Percentiles rank a stretch among this genome's conserved stretches.
These are phyloP conservation scores for Ophiocordyceps polyrhachis-furcata DNA, from an alignment of 2,329 filamentous ascomycete genomes.

Conservation along the genomic window DNA sequence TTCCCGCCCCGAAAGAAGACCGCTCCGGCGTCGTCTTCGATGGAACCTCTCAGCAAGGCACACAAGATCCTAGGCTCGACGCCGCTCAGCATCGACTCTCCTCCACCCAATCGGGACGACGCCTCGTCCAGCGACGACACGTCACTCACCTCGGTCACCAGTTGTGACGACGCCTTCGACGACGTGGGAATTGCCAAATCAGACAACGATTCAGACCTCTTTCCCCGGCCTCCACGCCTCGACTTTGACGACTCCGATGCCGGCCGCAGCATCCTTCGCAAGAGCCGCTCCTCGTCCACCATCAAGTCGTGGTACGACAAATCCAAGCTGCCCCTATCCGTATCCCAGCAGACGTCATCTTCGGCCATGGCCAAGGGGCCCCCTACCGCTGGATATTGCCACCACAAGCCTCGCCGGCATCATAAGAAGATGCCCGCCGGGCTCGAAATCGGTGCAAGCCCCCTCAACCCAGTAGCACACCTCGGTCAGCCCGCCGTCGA, in stretches of 20 bases:
- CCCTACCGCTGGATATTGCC: background rate
- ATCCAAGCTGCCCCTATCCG: constrained; percentile 33
- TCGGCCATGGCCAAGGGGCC: constrained; percentile 36
- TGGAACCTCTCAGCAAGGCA: constrained; percentile 28
- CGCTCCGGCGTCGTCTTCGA: constrained; percentile 7
- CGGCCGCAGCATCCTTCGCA: constrained; percentile 22
- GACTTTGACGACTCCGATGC: constrained; percentile 8
- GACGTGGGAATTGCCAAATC: constrained; percentile 5
- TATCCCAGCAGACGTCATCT: constrained; percentile 39
- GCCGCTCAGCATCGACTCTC: constrained; percentile 22
- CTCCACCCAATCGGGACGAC: constrained; percentile 21
- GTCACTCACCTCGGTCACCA: constrained; percentile 21
- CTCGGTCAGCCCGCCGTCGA: background rate
- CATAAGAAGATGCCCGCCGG: constrained; percentile 25
- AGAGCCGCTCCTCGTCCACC: constrained; percentile 34
- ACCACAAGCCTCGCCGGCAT: background rate
- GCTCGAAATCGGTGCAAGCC: constrained; percentile 28
- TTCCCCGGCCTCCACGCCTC: constrained; percentile 14
- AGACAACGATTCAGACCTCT: constrained; percentile 25
- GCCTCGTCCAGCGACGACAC: constrained; percentile 23
- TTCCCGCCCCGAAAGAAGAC: constrained; percentile 30
- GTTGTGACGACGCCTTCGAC: constrained; percentile 3
- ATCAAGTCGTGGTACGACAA: constrained; percentile 39
- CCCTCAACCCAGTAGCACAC: constrained; percentile 3
- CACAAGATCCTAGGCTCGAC: constrained; percentile 30